Base-by-base conservation (phyloP, 495 filamentous ascomycete species). In the Talaromyces wortmannii region DNA sequence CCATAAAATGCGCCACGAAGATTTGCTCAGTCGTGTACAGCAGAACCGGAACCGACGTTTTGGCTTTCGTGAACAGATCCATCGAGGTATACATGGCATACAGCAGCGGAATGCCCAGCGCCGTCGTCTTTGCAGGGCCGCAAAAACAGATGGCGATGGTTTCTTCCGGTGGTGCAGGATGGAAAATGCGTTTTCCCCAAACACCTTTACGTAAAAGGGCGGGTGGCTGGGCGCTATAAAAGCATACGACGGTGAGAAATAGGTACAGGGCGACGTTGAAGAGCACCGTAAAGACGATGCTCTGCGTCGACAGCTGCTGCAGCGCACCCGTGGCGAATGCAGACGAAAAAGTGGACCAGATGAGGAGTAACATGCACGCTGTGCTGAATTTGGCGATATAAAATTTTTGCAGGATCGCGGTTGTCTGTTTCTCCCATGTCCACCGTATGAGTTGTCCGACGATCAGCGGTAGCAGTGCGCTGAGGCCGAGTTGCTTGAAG, bases 11-110 rank as follows among this genome's bases (percentile, higher is more conserved):
- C 15, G 78, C 79, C 48, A 82, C 66, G 45, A 75, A 80, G 5
- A 81, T 73, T 59, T 81, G 78, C 64, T 82, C 78, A 13, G 79
- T 77, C 44, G 79, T 81, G 55, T 81, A 82, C 42, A 82, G 62
- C 48, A 81, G 55, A 7, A 81, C 78, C 2, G 78, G 78, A 12
- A 82, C 72, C 15, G 78, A 76, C 11, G 78, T 80, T 36, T 75
- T 78, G 2, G 78, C 68, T 58, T 77, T 78, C 5, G 68, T 68
- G 45, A 71, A 75, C 15, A 79, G 67, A 55, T 80, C 75, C 11
- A 78, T 57, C 0, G 74, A 68, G 11, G 66, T 64, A 78, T 77
- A 82, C 78, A 82, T 80, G 7, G 78, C 72, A 57, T 78, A 75
- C 31, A 78, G 57, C 36, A 82, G 53, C 0, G 78, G 78, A 13